phyloP scores from a whole-genome alignment of 495 filamentous ascomycete genomes.

The Cetradonia linearis region DNA sequence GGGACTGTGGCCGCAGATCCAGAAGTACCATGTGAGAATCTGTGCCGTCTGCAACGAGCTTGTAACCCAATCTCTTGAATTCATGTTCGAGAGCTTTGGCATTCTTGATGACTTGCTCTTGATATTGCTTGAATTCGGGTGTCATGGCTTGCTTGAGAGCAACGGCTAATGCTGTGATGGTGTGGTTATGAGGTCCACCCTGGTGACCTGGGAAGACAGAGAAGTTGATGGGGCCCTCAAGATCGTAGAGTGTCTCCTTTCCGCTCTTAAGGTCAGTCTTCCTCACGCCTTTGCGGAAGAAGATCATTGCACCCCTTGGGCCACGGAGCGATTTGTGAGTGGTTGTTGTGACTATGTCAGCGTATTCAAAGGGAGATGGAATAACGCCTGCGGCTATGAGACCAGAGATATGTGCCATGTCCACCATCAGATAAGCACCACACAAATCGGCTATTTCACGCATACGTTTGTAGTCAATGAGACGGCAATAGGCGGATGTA shows the following conservation, averaged over 20 bases:
- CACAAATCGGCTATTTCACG: slow-evolving; percentile 91
- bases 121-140: slow-evolving; percentile 93
- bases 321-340: slow-evolving; percentile 99
- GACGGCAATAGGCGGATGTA: slow-evolving; percentile 95
- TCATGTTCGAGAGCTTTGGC: slow-evolving; percentile 79
- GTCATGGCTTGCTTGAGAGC: slow-evolving; percentile 90
- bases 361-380: slow-evolving; percentile 84
- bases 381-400: slow-evolving; percentile 89
- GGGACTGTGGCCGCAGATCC: slow-evolving; percentile 65
- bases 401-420: slow-evolving; percentile 99
- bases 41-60: slow-evolving; percentile 90
- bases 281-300: slow-evolving; percentile 94
- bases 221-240: slow-evolving; percentile 95
- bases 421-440: slow-evolving; percentile 87
- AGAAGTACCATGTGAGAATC: slow-evolving; percentile 98
- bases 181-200: slow-evolving; percentile 99
- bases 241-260: slow-evolving; percentile 84
- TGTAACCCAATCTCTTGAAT: slow-evolving; percentile 75
- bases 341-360: slow-evolving; percentile 96
- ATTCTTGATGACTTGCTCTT: slow-evolving; percentile 83
- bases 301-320: slow-evolving; percentile 99
- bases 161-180: slow-evolving; percentile 95
- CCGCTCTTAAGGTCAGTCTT: slow-evolving; percentile 78
- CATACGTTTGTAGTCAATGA: slow-evolving; percentile 96
- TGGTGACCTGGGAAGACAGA: slow-evolving; percentile 99